Base-by-base conservation (phyloP, 2,329 filamentous ascomycete species). In the Colletotrichum siamense region DNA sequence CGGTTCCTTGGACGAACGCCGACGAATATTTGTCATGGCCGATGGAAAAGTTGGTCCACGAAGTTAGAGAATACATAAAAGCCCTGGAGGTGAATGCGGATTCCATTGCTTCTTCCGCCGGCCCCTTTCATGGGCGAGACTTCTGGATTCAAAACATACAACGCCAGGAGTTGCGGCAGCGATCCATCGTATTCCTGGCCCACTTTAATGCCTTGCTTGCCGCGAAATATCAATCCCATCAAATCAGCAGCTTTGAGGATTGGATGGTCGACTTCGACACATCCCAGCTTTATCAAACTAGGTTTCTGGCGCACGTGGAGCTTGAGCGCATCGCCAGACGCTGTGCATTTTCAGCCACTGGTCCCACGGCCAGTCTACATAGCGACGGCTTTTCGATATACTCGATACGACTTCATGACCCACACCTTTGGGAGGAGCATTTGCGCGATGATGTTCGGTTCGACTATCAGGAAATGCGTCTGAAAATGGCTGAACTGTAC, bases 1-100 rank as follows among this genome's bases (percentile, higher is more conserved):
- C 44, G 44, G 44, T 52, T 1, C n/a, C 44, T 52, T 52, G n/a
- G 44, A 52, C 18, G 12, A 52, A 22, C n/a, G 44, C 44, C 12
- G 44, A 52, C 0, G 18, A 49, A 49, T 49, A 49, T 12, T 6
- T 0, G 0, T 12, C 8, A 49, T 49, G 39, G 39, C 5, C 39
- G 0, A 3, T n/a, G 18, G 5, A 49, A 49, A 49, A 3, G 4
- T 49, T 49, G 9, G 0, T 3, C 8, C 9, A n/a, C 7, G 5
- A n/a, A n/a, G 5, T n/a, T 1, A 0, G 2, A n/a, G 39, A n/a
- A 49, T n/a, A 18, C 18, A 18, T 0, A 1, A 49, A 49, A 49
- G 39, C 39, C 1, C 5, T 49, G 9, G 39, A 49, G 39, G 9
- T 12, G 18, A 44, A 44, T 12, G 18, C 16, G 5, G 18, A n/a